These are phyloP conservation scores for Oryza longistaminata DNA, from an alignment of 176 grass and related monocot species.

Conservation along the genomic window DNA sequence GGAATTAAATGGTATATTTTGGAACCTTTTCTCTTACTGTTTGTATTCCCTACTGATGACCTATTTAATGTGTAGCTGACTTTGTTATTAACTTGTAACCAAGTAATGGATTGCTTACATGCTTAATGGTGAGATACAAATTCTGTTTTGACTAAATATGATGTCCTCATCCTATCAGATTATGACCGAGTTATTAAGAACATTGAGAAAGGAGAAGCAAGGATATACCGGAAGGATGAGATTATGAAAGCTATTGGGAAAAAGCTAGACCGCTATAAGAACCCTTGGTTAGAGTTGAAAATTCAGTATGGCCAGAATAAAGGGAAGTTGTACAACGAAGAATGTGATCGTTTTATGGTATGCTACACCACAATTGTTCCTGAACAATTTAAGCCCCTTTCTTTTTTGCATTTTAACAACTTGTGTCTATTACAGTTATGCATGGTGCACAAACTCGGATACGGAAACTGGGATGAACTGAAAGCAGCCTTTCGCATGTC, in stretches of 20 bases:
- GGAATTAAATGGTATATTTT: slow-evolving; percentile 63
- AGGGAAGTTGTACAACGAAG: slow-evolving; percentile 77
- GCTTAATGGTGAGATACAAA: background rate
- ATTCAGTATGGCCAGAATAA: slow-evolving; percentile 89
- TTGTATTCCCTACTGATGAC: background rate
- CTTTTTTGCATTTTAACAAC: slow-evolving; percentile 4
- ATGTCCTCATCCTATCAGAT: slow-evolving; percentile 41
- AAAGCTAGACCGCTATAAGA: slow-evolving; percentile 75
- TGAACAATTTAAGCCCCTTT: background rate
- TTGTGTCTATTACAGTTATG: slow-evolving; percentile 50
- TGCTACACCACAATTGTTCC: slow-evolving; percentile 1
- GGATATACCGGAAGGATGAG: slow-evolving; percentile 82
- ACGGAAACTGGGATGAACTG: slow-evolving; percentile 82
- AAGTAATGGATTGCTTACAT: background rate
- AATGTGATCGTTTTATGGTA: slow-evolving; percentile 88
- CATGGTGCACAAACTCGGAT: slow-evolving; percentile 80
- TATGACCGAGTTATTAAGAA: slow-evolving; percentile 77
- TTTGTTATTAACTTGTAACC: background rate
- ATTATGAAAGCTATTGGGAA: slow-evolving; percentile 79
- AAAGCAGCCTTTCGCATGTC: slow-evolving; percentile 72
- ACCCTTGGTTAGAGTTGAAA: slow-evolving; percentile 79
- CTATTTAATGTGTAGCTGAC: slow-evolving; percentile 1
- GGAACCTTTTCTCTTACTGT: background rate
- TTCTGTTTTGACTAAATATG: slow-evolving; percentile 19
- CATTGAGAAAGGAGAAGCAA: slow-evolving; percentile 81